Base-by-base conservation (phyloP, 2,329 filamentous ascomycete genomes). In the Fusarium sp. region DNA sequence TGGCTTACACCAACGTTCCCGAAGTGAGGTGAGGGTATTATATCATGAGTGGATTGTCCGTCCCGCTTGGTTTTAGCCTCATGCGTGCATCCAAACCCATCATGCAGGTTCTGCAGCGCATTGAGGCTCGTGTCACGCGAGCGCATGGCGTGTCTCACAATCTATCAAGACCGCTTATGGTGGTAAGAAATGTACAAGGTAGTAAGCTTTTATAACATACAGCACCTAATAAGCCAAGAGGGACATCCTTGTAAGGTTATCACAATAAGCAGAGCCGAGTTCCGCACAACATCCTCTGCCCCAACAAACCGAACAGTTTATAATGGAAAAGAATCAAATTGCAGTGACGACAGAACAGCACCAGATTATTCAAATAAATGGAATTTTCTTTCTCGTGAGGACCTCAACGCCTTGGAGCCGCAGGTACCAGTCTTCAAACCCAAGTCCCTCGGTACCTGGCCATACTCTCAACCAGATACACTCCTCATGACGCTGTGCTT, bases 91-190 rank as follows among this genome's bases (percentile, higher is more conserved):
- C 54, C 42, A 42, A 63, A 63, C 25, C 49, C 55, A 38, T 50
- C 29, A 48, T 53, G 50, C 46, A 61, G 49, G 32, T 64, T 50
- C 44, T 44, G 41, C 63, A 50, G 49, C 5, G 12, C n/a, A 19
- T 24, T 49, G 46, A 50, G 43, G 35, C 29, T 63, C 58, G 48
- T 53, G 53, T 56, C 53, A 70, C 64, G 57, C 40, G 55, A 59
- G 58, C 64, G 28, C 54, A 54, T 36, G 39, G 35, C 24, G 29
- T 36, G 34, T 56, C 34, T 56, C 15, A 31, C 6, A 35, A 39
- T 19, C n/a, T 10, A 8, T 29, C 11, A 25, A 19, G 12, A 34
- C 13, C 7, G 12, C 31, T n/a, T 11, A n/a, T 34, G 10, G 6
- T 34, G 13, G 31, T 5, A n/a, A 34, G 7, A 6, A 7, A 13